Percentiles rank a stretch among this genome's conserved stretches.
Evolutionary conservation across 208 protist species (phyloP).

Genomic region (Leishmania gerbilli): DNA sequence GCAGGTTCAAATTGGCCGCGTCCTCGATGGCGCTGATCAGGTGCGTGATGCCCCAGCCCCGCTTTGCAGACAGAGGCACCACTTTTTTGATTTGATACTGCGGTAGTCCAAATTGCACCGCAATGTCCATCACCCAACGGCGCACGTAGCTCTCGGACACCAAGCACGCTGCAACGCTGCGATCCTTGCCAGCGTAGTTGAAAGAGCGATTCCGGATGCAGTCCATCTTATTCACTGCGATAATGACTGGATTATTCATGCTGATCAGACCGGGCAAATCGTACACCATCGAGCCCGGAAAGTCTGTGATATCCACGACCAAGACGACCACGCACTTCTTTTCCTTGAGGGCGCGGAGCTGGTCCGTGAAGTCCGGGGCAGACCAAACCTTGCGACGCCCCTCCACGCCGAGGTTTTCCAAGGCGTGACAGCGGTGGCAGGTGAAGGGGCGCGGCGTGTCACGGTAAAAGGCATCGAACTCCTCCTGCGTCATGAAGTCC

Average conservation of each 20-base stretch:
- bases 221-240: conserved; percentile 93
- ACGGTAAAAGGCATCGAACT: conserved; percentile 91
- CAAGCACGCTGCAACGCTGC: conserved; percentile 64
- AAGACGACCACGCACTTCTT: conserved; percentile 86
- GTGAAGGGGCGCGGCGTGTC: conserved; percentile 70
- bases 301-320: conserved; percentile 92
- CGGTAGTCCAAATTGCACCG: conserved; percentile 79
- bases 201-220: conserved; percentile 87
- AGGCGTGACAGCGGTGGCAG: conserved; percentile 87
- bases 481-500: conserved; percentile 94
- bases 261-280: conserved; percentile 89
- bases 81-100: conserved; percentile 72
- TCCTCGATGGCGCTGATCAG: conserved; percentile 78
- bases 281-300: conserved; percentile 91
- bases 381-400: conserved; percentile 84
- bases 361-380: conserved; percentile 90
- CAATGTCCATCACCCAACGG: conserved; percentile 84
- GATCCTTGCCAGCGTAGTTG: conserved; percentile 77
- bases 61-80: conserved; percentile 86
- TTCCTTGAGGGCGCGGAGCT: conserved; percentile 82
- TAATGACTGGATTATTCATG: conserved; percentile 93
- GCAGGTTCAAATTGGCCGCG: conserved; percentile 79
- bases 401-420: conserved; percentile 85
- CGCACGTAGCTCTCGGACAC: conserved; percentile 77
- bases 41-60: conserved; percentile 87